Conservation (phyloP, 2,329 filamentous ascomycete genomes). For the Colletotrichum salicis region DNA sequence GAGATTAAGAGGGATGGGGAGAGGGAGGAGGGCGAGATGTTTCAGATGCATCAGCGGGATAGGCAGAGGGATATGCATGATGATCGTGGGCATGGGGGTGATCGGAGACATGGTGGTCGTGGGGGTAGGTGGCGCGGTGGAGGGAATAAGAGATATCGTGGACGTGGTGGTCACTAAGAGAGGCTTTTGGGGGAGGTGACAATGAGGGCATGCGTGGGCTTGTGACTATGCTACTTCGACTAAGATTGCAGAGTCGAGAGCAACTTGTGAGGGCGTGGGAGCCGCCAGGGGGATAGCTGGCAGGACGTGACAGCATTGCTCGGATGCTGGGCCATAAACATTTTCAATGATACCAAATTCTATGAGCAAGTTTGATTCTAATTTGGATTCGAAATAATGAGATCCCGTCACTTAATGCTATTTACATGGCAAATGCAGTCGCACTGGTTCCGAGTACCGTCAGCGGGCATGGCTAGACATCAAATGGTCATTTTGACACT, state of each 20-base stretch:
- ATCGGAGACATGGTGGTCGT: slow-evolving; percentile 40
- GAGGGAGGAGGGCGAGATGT: slow-evolving; percentile 57
- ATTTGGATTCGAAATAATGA: neutral
- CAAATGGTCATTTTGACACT: too few relatives aligned
- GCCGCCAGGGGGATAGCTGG: neutral
- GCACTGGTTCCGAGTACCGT: too few relatives aligned
- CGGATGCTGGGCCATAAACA: neutral
- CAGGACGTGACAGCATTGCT: too few relatives aligned
- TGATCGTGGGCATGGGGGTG: slow-evolving; percentile 46
- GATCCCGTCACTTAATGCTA: neutral
- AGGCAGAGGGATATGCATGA: slow-evolving; percentile 50
- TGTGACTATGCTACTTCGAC: neutral
- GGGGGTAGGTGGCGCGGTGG: slow-evolving; percentile 48
- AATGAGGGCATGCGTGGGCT: too few relatives aligned
- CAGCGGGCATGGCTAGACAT: too few relatives aligned
- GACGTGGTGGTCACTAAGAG: slow-evolving; percentile 36
- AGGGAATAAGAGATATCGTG: slow-evolving; percentile 47
- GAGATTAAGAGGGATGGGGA: slow-evolving; percentile 62
- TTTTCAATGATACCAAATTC: slow-evolving; percentile 14
- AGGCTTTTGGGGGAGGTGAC: neutral
- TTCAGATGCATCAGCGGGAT: slow-evolving; percentile 44
- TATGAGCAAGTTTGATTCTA: neutral
- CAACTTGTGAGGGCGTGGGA: too few relatives aligned
- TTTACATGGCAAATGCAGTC: too few relatives aligned
- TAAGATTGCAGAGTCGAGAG: too few relatives aligned